Evolutionary conservation across 2,329 filamentous ascomycete genomes (phyloP).

Genomic region (Ophiostoma novo-ulmi): DNA sequence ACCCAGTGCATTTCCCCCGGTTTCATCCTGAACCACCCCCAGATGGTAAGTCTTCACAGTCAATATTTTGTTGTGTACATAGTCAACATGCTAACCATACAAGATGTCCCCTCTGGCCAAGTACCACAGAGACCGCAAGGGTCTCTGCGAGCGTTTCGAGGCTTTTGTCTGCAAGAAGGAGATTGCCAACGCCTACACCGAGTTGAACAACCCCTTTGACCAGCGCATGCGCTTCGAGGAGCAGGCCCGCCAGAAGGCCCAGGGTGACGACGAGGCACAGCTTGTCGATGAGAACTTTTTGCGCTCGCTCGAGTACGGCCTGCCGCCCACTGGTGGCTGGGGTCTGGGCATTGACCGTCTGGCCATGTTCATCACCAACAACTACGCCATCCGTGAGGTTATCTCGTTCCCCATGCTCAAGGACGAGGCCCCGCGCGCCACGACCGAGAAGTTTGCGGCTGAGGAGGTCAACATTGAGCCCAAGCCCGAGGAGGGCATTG

Average conservation of each 20-base stretch:
- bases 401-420: conserved; percentile 98
- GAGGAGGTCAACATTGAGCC: conserved; percentile 35
- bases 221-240: conserved; percentile 89
- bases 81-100: conserved; percentile 34
- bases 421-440: conserved; percentile 54
- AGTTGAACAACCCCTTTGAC: conserved; percentile 96
- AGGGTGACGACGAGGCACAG: conserved; percentile 96
- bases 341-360: conserved; percentile 87
- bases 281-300: conserved; percentile 95
- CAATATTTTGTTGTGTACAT: conserved; percentile 29
- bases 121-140: conserved; percentile 74
- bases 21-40: conserved; percentile 29
- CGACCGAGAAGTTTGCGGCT: conserved; percentile 45
- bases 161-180: conserved; percentile 53
- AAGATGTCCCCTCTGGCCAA: conserved; percentile 92
- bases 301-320: conserved; percentile 64
- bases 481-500: conserved; percentile 36
- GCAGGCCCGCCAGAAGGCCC: conserved; percentile 90
- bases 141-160: conserved; percentile 94
- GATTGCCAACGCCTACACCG: conserved; percentile 82
- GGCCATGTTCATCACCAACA: conserved; percentile 64
- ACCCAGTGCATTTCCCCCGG: conserved; percentile 58
- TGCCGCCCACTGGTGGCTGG: conserved; percentile 93
- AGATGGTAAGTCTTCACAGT: conserved; percentile 24
- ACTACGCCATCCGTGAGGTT: conserved; percentile 95